A percentile compares a stretch with the other conserved stretches of the same genome.
These are phyloP conservation scores for Teratosphaeria epicoccoides DNA, from an alignment of 2,329 filamentous ascomycete genomes.

Conservation along the genomic window DNA sequence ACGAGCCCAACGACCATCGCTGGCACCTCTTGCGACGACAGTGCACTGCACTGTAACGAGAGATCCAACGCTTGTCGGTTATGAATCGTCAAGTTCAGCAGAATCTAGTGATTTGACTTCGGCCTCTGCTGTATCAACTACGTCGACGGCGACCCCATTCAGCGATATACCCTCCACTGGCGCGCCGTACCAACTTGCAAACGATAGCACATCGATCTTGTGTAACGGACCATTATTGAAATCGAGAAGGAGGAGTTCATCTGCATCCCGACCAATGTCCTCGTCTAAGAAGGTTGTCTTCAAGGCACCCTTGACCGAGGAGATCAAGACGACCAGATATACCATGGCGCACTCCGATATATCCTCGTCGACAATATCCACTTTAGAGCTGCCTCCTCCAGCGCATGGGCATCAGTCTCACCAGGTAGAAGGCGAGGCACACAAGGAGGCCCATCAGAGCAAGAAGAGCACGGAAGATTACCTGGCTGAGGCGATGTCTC, in stretches of 20 bases:
- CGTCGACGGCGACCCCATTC: slow-evolving; percentile 23
- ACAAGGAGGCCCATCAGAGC: neutral
- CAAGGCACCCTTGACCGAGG: slow-evolving; percentile 45
- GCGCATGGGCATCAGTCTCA: slow-evolving; percentile 3
- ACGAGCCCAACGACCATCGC: slow-evolving; percentile 20
- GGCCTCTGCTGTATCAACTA: slow-evolving; percentile 27
- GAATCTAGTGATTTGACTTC: slow-evolving; percentile 24
- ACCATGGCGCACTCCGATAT: slow-evolving; percentile 48
- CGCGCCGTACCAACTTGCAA: slow-evolving; percentile 37
- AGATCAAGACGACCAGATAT: slow-evolving; percentile 47
- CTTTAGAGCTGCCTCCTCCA: slow-evolving; percentile 14
- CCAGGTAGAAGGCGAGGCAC: slow-evolving; percentile 1
- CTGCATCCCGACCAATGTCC: slow-evolving; percentile 36
- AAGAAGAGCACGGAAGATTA: neutral
- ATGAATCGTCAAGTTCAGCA: slow-evolving; percentile 5
- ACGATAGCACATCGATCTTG: slow-evolving; percentile 37
- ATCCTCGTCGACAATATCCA: slow-evolving; percentile 28
- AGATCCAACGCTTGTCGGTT: slow-evolving; percentile 10
- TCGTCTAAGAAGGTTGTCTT: slow-evolving; percentile 49
- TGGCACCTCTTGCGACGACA: slow-evolving; percentile 21
- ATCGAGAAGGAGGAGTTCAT: slow-evolving; percentile 15
- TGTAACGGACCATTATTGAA: slow-evolving; percentile 34
- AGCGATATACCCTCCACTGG: slow-evolving; percentile 21
- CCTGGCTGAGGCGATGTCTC: slow-evolving; percentile 3
- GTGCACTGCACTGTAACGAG: slow-evolving; percentile 16